Conservation (phyloP, 2,329 filamentous ascomycete species). For the Hymenoscyphus repandus region DNA sequence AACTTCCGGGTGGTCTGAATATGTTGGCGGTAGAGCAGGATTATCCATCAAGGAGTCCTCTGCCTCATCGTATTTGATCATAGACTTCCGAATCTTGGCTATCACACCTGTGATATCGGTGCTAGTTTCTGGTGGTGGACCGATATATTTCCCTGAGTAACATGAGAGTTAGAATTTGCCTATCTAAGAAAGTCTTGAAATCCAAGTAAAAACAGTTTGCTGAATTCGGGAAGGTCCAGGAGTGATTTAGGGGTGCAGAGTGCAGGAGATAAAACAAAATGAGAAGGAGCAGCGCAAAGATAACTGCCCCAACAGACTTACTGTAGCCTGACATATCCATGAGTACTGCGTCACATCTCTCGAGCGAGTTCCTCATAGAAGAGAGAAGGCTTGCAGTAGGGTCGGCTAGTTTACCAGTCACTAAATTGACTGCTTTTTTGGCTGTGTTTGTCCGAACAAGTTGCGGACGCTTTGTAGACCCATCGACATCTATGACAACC, state of each 20-base stretch:
- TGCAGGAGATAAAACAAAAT: too few species aligned
- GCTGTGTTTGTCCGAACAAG: slow-evolving; percentile 27
- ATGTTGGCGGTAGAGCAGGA: slow-evolving; percentile 39
- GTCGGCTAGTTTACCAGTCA: slow-evolving; percentile 35
- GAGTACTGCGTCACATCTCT: slow-evolving; percentile 45
- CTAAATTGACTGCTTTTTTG: slow-evolving; percentile 28
- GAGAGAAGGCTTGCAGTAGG: slow-evolving; percentile 43
- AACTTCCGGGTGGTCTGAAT: slow-evolving; percentile 43
- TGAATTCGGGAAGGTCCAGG: too few species aligned
- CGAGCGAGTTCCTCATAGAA: slow-evolving; percentile 41
- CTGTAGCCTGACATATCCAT: slow-evolving; percentile 50
- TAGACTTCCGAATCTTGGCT: slow-evolving; percentile 37
- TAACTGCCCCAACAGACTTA: too few species aligned
- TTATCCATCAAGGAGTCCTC: slow-evolving; percentile 44
- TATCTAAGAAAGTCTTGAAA: too few species aligned
- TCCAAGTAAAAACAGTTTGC: too few species aligned
- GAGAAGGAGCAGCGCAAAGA: too few species aligned
- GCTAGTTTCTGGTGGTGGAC: slow-evolving; percentile 38
- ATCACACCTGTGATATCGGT: slow-evolving; percentile 38
- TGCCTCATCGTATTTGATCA: slow-evolving; percentile 42
- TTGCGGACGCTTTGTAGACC: slow-evolving; percentile 16
- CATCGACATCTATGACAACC: slow-evolving; percentile 34
- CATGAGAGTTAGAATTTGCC: too few species aligned
- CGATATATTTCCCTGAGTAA: slow-evolving; percentile 40
- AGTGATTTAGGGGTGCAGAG: too few species aligned